These are phyloP conservation scores for Forsythia suspensa DNA, from an alignment of 257 asterid species.

Conservation along the genomic window DNA sequence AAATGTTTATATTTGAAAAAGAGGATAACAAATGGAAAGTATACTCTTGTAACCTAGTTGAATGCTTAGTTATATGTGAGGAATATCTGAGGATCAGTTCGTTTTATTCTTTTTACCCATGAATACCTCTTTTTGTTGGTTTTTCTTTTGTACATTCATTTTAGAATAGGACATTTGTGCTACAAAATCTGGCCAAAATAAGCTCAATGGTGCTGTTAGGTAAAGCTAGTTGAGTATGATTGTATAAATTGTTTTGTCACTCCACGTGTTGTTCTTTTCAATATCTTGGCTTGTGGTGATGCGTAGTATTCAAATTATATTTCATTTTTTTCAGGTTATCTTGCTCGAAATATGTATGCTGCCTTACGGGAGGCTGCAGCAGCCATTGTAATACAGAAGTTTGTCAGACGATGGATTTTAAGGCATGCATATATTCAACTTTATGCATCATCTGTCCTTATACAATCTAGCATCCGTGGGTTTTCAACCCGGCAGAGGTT, in stretches of 20 bases:
- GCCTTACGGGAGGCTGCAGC: conserved; percentile 66
- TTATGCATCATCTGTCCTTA: conserved; percentile 46
- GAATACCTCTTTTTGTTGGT: not conserved
- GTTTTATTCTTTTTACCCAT: not conserved
- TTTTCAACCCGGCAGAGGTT: conserved; percentile 63
- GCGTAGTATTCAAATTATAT: not conserved
- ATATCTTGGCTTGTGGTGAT: conserved; percentile 12
- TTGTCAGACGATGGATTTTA: conserved; percentile 54
- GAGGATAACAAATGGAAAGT: not conserved
- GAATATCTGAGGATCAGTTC: conserved; percentile 11
- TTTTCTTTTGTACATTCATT: not conserved
- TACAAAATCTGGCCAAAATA: not conserved
- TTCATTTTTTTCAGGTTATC: conserved; percentile 58
- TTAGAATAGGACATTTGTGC: not conserved
- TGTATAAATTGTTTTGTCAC: conserved; percentile 1
- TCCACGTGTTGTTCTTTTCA: conserved; percentile 13
- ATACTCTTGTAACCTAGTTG: not conserved
- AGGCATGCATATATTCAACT: conserved; percentile 69
- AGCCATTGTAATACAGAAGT: conserved; percentile 67
- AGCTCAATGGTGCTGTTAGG: conserved; percentile 15
- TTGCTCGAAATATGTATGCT: conserved; percentile 55
- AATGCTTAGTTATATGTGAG: not conserved
- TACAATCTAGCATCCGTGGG: conserved; percentile 82
- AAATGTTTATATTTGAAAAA: conserved; percentile 7
- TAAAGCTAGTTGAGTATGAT: conserved; percentile 2